A percentile compares a stretch with the other conserved stretches of the same genome.
Conservation (phyloP, 192 early-diverging fungal species). For the Gamsiella multidivaricata region DNA sequence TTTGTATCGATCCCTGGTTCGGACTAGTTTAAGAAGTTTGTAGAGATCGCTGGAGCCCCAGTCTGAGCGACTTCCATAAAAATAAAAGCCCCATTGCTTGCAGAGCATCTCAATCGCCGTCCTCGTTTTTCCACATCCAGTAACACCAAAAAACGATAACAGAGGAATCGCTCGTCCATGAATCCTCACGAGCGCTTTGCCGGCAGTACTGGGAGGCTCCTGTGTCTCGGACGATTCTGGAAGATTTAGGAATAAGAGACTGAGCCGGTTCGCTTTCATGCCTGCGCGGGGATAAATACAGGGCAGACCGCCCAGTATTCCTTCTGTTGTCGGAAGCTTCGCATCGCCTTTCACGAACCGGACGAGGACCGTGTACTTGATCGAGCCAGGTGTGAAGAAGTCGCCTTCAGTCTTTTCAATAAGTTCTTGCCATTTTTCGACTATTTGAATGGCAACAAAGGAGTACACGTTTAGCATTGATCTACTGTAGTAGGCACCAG, state of each 20-base stretch:
- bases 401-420: no score
- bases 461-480: no score
- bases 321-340: no score
- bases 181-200: conserved; percentile 10
- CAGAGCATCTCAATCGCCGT: no score
- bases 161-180: conserved; percentile 8
- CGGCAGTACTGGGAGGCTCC: conserved; percentile 21
- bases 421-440: no score
- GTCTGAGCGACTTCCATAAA: conserved; percentile 18
- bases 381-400: no score
- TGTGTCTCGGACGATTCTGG: conserved; percentile 21
- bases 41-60: conserved; percentile 26
- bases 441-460: no score
- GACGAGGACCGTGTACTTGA: no score
- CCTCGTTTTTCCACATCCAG: conserved; percentile 27
- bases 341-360: no score
- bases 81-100: conserved; percentile 41
- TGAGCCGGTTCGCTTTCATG: conserved; percentile 3
- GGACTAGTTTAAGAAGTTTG: conserved; percentile 4
- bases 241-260: conserved; percentile 29
- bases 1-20: neutral
- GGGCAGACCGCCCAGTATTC: neutral
- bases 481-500: no score
- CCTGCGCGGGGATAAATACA: neutral
- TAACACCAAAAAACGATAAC: conserved; percentile 16